Conservation (phyloP, 2,329 filamentous ascomycete genomes). For the Fusarium humuli region DNA sequence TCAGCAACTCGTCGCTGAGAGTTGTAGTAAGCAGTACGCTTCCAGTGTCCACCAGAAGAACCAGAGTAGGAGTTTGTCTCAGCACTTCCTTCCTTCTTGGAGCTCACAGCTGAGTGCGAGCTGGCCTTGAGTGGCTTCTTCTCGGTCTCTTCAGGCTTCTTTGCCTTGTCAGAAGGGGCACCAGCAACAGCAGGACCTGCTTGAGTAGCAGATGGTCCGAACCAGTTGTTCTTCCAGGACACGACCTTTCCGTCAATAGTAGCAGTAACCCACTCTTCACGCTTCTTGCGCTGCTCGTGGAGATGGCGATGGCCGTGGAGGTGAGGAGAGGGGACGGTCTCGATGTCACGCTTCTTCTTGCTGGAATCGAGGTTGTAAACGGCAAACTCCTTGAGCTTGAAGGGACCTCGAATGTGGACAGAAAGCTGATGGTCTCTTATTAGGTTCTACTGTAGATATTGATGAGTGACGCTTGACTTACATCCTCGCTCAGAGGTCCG, state of each 20-base stretch:
- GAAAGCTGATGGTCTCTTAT: slow-evolving; percentile 67
- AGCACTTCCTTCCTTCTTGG: slow-evolving; percentile 20
- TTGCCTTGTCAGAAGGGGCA: slow-evolving; percentile 6
- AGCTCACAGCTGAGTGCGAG: slow-evolving; percentile 22
- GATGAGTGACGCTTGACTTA: slow-evolving; percentile 54
- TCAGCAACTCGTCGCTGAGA: slow-evolving; percentile 54
- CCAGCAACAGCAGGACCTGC: slow-evolving; percentile 30
- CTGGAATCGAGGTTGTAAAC: slow-evolving; percentile 69
- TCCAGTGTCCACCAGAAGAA: slow-evolving; percentile 50
- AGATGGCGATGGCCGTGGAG: slow-evolving; percentile 61
- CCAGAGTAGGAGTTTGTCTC: slow-evolving; percentile 27
- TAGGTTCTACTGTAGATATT: not conserved
- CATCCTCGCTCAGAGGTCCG: slow-evolving; percentile 77
- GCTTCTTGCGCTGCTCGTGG: slow-evolving; percentile 61
- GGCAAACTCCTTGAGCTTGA: slow-evolving; percentile 74
- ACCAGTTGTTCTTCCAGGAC: slow-evolving; percentile 69
- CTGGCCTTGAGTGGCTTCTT: slow-evolving; percentile 13
- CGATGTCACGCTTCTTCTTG: slow-evolving; percentile 45
- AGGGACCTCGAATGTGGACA: slow-evolving; percentile 77
- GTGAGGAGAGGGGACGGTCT: slow-evolving; percentile 39
- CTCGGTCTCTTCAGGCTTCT: not conserved
- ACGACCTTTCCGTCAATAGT: slow-evolving; percentile 68
- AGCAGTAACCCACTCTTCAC: slow-evolving; percentile 62
- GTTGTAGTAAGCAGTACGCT: slow-evolving; percentile 60
- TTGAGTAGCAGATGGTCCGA: slow-evolving; percentile 46